These are phyloP conservation scores for Scutellaria galericulata DNA, from an alignment of 257 asterid genomes.

Conservation along the genomic window DNA sequence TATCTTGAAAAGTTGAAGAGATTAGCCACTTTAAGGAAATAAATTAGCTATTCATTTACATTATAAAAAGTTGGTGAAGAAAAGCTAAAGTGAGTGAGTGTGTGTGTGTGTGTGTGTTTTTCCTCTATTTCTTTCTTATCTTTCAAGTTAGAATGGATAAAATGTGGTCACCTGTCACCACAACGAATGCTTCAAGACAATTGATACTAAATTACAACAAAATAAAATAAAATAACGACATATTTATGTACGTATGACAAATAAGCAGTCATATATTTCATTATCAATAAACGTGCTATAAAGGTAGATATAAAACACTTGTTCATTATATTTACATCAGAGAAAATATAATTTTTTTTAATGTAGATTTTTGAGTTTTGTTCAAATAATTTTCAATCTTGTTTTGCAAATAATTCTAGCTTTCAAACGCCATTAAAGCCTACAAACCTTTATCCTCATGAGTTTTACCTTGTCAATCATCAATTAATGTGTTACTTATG, in stretches of 20 bases:
- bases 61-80: neutral
- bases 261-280: no score
- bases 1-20: conserved; percentile 11
- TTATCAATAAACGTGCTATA: no score
- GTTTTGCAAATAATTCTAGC: no score
- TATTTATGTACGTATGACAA: neutral
- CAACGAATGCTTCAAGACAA: neutral
- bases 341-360: no score
- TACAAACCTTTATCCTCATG: no score
- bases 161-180: conserved; percentile 16
- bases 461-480: no score
- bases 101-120: neutral
- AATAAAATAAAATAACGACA: neutral
- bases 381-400: no score
- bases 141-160: conserved; percentile 1
- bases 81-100: conserved; percentile 1
- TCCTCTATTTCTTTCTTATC: neutral
- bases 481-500: no score
- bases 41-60: conserved; percentile 10
- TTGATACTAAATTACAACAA: neutral
- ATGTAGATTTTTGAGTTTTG: no score
- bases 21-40: conserved; percentile 3
- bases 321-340: no score
- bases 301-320: no score
- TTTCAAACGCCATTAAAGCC: no score